phyloP scores from a whole-genome alignment of 2,329 filamentous ascomycete genomes.

The Aspergillus fumigatus region DNA sequence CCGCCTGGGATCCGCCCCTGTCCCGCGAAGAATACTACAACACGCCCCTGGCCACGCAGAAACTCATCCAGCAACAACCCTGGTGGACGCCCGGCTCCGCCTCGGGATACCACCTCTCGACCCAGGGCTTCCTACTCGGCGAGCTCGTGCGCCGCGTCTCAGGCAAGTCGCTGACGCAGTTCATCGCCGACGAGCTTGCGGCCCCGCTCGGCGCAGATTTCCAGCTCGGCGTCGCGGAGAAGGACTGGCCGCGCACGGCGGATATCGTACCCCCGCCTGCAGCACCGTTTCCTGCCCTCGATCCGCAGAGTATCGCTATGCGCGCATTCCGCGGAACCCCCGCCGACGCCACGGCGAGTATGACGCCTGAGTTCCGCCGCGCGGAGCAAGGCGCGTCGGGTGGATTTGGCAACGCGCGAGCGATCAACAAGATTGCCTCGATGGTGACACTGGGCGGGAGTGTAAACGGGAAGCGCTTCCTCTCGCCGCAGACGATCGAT shows the following conservation, averaged over 20 bases:
- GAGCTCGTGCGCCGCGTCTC: conserved; percentile 41
- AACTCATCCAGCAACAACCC: conserved; percentile 39
- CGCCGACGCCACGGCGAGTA: conserved; percentile 16
- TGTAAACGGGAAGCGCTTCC: conserved; percentile 31
- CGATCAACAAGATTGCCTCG: conserved; percentile 41
- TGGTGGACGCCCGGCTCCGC: conserved; percentile 45
- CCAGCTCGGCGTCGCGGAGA: conserved; percentile 41
- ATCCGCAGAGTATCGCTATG: conserved; percentile 23
- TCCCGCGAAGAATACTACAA: conserved; percentile 33
- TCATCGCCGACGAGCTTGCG: conserved; percentile 42
- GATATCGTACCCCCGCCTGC: conserved; percentile 30
- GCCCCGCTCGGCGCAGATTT: conserved; percentile 45
- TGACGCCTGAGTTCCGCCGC: conserved; percentile 32
- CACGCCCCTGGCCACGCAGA: conserved; percentile 21
- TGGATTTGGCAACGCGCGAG: conserved; percentile 45
- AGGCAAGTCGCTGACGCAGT: conserved; percentile 42
- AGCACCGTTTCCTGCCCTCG: conserved; percentile 8
- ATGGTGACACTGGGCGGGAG: conserved; percentile 31
- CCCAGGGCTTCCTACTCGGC: conserved; percentile 41
- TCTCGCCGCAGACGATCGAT: conserved; percentile 42
- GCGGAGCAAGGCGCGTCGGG: conserved; percentile 42
- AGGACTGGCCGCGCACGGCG: conserved; percentile 40
- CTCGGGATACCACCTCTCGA: conserved; percentile 41
- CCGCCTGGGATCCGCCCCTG: conserved; percentile 32
- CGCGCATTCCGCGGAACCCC: conserved; percentile 29